Base-by-base conservation (phyloP, 306 rosid genomes). In the Alnus glutinosa region DNA sequence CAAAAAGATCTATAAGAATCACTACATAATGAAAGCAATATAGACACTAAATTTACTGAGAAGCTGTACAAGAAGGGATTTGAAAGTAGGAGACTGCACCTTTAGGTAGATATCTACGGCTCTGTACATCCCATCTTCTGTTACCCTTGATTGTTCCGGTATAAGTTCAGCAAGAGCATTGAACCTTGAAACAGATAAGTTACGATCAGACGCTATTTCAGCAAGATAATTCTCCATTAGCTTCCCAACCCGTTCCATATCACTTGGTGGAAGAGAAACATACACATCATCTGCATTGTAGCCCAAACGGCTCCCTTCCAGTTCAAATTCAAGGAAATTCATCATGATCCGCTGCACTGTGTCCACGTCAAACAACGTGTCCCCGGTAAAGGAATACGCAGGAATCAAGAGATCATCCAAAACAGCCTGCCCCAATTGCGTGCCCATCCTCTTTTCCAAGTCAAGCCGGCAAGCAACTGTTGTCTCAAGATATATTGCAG, bases 391-490 rank as follows among this genome's bases (percentile, higher is more conserved):
- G 61, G 93, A 87, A 88, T 91, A 90, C 8, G 96, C 83, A 62
- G 99, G 98, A 84, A 96, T 90, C 73, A 96, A 91, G 61, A 96
- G 93, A 83, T 96, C 98, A 74, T 96, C 98, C 51, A 96, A 72
- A 80, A 87, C 98, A 75, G 93, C 93, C 63, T 91, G 92, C 59
- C 88, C 89, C 81, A 96, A 83, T 69, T 93, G 96, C 87, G 77
- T 71, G 10, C 88, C 96, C 91, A 93, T 86, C 79, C 97, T 86
- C 85, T 83, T 91, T 93, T 96, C 99, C 88, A 96, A 86, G 80
- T 96, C 99, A 61, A 93, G 92, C 84, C 95, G 86, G 82, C 98
- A 96, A 81, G 99, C 96, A 73, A 96, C 94, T 2, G 99, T 96
- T 14, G 99, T 93, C 84, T 96, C 98, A 1, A 93, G 91, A 78